phyloP scores from a whole-genome alignment of 2,329 filamentous ascomycete genomes.

The Tolypocladium ovalisporum region DNA sequence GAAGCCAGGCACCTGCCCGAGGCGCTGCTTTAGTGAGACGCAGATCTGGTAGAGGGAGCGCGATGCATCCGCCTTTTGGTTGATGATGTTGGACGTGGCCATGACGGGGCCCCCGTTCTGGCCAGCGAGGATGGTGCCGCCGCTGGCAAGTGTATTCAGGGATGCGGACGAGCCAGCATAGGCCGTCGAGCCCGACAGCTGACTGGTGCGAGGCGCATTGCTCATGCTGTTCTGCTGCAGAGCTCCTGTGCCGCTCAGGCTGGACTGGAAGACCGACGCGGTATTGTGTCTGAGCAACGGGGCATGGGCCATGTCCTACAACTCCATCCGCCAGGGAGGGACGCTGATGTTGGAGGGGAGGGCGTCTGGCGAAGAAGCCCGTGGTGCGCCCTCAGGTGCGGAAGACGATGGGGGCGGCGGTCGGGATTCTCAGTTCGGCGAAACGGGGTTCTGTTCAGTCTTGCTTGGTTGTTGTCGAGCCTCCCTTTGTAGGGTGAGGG shows the following conservation, averaged over 20 bases:
- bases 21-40: conserved; percentile 68
- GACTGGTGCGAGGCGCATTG: conserved; percentile 44
- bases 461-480: conserved; percentile 2
- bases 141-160: conserved; percentile 35
- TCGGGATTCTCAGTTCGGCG: conserved; percentile 1
- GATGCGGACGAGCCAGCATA: conserved; percentile 43
- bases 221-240: conserved; percentile 37
- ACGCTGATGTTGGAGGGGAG: background rate
- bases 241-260: conserved; percentile 34
- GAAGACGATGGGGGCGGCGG: background rate
- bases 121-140: conserved; percentile 26
- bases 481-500: conserved; percentile 4
- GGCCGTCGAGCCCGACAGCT: conserved; percentile 50
- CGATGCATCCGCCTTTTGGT: conserved; percentile 86
- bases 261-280: conserved; percentile 40
- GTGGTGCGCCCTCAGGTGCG: conserved; percentile 1
- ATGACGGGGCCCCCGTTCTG: conserved; percentile 52
- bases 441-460: background rate
- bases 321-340: conserved; percentile 27
- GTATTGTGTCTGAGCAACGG: conserved; percentile 49
- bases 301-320: conserved; percentile 46
- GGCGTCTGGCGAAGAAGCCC: background rate
- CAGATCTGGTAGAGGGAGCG: conserved; percentile 94
- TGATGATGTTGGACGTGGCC: conserved; percentile 90
- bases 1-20: conserved; percentile 77